Evolutionary conservation across 768 basidiomycete species (phyloP), one percentile per base, ranked within the genome.

Genomic region (Amanita pseudoporphyria): DNA sequence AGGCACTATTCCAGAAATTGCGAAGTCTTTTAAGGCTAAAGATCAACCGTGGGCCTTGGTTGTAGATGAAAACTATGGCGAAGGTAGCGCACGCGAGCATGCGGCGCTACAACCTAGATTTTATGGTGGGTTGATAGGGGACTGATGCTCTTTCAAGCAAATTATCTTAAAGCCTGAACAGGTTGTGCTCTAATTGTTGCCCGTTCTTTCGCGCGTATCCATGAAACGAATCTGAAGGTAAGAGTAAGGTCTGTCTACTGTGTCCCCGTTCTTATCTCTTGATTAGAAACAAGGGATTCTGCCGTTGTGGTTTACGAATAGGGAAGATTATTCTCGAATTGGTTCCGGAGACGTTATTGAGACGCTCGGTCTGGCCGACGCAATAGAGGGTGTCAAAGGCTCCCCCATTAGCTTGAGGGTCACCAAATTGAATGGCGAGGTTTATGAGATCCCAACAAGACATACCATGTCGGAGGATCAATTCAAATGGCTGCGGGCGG

Each of bases 61-160:
- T 30, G 95, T 97, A 1, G 94, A 96, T 59, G 94, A 98, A 7
- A 96, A 95, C 62, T 95, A 97, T 62, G 96, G 96, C 2, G 96
- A 99, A 65, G 96, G 96, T 24, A 94, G 90, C 58, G 96, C 96
- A 6, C 80, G 96, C 49, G 96, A 99, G 66, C 96, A 99, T 64
- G 96, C 96, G 31, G 93, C 96, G 18, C 73, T 99, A 30, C 95
- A 98, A 62, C 96, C 96, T 21, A 79, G 96, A 16, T 96, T 93
- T 70, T 93, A 90, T 56, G 90, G 87, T 83, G 58, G 38, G 67
- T 56, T 18, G n/a, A 19, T 33, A 19, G 31, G 33, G 24, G 18
- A 32, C 14, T 38, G 36, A 30, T 47, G 12, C 9, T 32, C 30
- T 42, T 5, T 19, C 9, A 40, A 24, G 22, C 30, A 21, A 37